Evolutionary conservation across 768 basidiomycete species (phyloP), one percentile per base, ranked within the genome.

Genomic region (Strobilomyces echinocephalus): DNA sequence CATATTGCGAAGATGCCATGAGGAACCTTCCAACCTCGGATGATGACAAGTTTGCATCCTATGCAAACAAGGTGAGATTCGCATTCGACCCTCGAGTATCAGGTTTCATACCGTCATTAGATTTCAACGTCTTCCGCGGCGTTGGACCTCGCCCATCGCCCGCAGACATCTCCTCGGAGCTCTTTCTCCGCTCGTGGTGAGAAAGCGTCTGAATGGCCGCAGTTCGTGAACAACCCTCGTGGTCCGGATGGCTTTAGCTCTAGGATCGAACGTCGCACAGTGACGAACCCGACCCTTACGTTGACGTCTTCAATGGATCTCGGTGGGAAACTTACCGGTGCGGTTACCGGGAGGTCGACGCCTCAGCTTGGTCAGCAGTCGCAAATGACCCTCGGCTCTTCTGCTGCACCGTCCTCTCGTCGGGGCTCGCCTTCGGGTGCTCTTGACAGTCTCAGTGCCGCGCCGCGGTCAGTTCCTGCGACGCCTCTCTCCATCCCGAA

Each of bases 171-270:
- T 14, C 84, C 87, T 24, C 80, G 83, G 30, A 72, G 79, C 46
- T 82, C 81, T 45, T 82, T 82, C 55, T 66, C 76, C 30, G 69
- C 73, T 55, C 83, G 85, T 41, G 76, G 81, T 33, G 85, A 86
- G 65, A 87, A 85, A 67, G 78, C 89, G 9, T 92, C 92, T 1
- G 94, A 97, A 68, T 97, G 95, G 95, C 91, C 94, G 31, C 91
- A 93, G 68, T 97, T 93, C 71, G 75, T 82, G 43, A 80, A 80
- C 26, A 77, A 78, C 44, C 66, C 77, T 41, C 83, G 87, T 61
- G 79, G 75, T 28, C 81, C 83, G 33, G 89, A 91, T 35, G 75
- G 76, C 12, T 60, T 81, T 31, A 64, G 72, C 40, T 73, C 77
- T 39, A 79, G 85, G 50, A 62, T 73, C 30, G 87, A 88, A 51